Evolutionary conservation across 257 asterid species (phyloP).

Genomic region (Anisodus tanguticus): DNA sequence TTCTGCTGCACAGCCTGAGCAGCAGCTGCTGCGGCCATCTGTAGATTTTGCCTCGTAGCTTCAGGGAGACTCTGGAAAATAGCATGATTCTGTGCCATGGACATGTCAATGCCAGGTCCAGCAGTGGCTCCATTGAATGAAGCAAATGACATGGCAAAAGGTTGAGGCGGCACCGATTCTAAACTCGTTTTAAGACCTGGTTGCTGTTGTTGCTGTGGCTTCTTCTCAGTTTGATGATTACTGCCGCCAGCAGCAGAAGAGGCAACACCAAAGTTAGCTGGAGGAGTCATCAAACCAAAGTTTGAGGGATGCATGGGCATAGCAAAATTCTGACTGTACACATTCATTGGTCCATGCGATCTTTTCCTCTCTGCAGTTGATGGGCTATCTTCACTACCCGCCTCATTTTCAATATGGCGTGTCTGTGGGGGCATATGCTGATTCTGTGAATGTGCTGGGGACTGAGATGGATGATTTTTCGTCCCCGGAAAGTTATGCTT

Average conservation of each 20-base stretch:
- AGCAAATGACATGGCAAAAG: slow-evolving; percentile 87
- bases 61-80: slow-evolving; percentile 71
- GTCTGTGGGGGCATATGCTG: slow-evolving; percentile 52
- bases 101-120: slow-evolving; percentile 54
- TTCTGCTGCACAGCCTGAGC: slow-evolving; percentile 60
- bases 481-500: slow-evolving; percentile 57
- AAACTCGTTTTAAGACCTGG: slow-evolving; percentile 53
- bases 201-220: slow-evolving; percentile 57
- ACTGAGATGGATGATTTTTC: slow-evolving; percentile 58
- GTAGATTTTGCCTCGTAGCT: slow-evolving; percentile 66
- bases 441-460: slow-evolving; percentile 49
- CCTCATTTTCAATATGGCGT: slow-evolving; percentile 60
- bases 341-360: slow-evolving; percentile 57
- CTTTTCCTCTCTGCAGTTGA: slow-evolving; percentile 60
- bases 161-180: slow-evolving; percentile 65
- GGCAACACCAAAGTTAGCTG: slow-evolving; percentile 50
- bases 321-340: slow-evolving; percentile 66
- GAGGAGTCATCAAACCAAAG: slow-evolving; percentile 66
- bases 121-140: slow-evolving; percentile 58
- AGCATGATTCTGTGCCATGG: slow-evolving; percentile 79
- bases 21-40: slow-evolving; percentile 68
- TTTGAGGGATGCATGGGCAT: slow-evolving; percentile 77
- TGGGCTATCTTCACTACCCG: slow-evolving; percentile 66
- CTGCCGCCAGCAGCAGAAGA: slow-evolving; percentile 37
- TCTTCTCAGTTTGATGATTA: slow-evolving; percentile 62